phyloP scores from a whole-genome alignment of 495 filamentous ascomycete species.

The Acidomyces sp. region DNA sequence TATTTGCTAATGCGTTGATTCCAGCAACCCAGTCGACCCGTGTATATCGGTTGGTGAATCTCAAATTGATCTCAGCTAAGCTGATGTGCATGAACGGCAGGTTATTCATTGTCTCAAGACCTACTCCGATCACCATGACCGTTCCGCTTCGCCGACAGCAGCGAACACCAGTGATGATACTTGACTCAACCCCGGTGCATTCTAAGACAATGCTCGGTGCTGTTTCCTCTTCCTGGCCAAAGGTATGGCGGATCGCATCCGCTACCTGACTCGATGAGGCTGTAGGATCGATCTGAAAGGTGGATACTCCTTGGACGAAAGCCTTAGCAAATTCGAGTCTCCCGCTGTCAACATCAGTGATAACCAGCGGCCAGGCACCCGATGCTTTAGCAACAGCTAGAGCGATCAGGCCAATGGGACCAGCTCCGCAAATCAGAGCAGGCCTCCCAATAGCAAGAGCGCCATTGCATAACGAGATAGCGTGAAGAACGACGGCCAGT shows the following conservation, averaged over 20 bases:
- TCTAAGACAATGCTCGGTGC: conserved; percentile 38
- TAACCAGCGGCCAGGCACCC: conserved; percentile 50
- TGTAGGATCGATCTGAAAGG: conserved; percentile 38
- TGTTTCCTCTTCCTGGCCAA: conserved; percentile 22
- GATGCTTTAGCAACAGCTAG: conserved; percentile 42
- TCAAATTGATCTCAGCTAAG: conserved; percentile 49
- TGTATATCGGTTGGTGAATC: conserved; percentile 49
- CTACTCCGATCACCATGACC: conserved; percentile 52
- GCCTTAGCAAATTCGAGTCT: conserved; percentile 46
- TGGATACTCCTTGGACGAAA: conserved; percentile 41
- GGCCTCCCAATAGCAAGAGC: conserved; percentile 26
- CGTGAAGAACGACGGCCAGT: conserved; percentile 35
- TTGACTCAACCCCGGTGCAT: conserved; percentile 51
- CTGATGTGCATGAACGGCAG: conserved; percentile 55
- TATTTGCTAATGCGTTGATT: conserved; percentile 34
- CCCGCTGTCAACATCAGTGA: conserved; percentile 47
- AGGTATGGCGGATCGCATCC: conserved; percentile 38
- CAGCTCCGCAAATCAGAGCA: conserved; percentile 35
- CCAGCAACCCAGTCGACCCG: conserved; percentile 51
- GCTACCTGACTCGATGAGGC: conserved; percentile 40
- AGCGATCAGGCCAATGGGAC: conserved; percentile 39
- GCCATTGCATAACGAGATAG: conserved; percentile 4
- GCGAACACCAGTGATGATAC: conserved; percentile 43
- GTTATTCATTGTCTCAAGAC: conserved; percentile 49
- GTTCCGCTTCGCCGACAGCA: conserved; percentile 44